These are phyloP conservation scores for Peronosclerospora sorghi DNA, from an alignment of 352 stramenopile species.

Conservation along the genomic window DNA sequence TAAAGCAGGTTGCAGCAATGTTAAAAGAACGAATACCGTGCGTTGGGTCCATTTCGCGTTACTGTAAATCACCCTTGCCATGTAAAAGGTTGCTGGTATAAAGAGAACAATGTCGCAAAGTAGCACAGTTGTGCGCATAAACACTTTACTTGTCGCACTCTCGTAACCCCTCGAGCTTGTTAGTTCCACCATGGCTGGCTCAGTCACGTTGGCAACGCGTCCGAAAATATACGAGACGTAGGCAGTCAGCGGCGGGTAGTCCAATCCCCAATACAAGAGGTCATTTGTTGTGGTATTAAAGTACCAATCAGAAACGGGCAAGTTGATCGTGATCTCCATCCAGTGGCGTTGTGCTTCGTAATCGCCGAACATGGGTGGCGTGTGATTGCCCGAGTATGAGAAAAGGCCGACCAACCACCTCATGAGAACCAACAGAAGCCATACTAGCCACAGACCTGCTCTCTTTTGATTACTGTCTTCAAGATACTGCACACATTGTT, in stretches of 20 bases:
- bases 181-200: slow-evolving; percentile 83
- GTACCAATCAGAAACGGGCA: slow-evolving; percentile 94
- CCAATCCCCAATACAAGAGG: slow-evolving; percentile 95
- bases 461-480: slow-evolving; percentile 41
- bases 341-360: slow-evolving; percentile 98
- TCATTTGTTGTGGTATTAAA: slow-evolving; percentile 86
- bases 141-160: slow-evolving; percentile 70
- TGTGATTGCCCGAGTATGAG: slow-evolving; percentile 70
- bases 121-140: slow-evolving; percentile 91
- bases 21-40: slow-evolving; percentile 49
- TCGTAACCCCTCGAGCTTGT: slow-evolving; percentile 76
- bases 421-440: slow-evolving; percentile 45
- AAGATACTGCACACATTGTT: slow-evolving; percentile 36
- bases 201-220: slow-evolving; percentile 50
- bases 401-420: slow-evolving; percentile 74
- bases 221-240: slow-evolving; percentile 86
- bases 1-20: slow-evolving; percentile 81
- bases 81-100: slow-evolving; percentile 44
- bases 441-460: slow-evolving; percentile 34
- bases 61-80: slow-evolving; percentile 38
- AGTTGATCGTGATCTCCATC: slow-evolving; percentile 96
- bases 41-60: slow-evolving; percentile 40
- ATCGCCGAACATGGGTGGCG: slow-evolving; percentile 88
- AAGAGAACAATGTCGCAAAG: slow-evolving; percentile 89
- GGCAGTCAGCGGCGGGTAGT: slow-evolving; percentile 95